A percentile compares a stretch with the other conserved stretches of the same genome.
phyloP scores from a whole-genome alignment of 257 asterid genomes.

The Jacaranda mimosifolia region DNA sequence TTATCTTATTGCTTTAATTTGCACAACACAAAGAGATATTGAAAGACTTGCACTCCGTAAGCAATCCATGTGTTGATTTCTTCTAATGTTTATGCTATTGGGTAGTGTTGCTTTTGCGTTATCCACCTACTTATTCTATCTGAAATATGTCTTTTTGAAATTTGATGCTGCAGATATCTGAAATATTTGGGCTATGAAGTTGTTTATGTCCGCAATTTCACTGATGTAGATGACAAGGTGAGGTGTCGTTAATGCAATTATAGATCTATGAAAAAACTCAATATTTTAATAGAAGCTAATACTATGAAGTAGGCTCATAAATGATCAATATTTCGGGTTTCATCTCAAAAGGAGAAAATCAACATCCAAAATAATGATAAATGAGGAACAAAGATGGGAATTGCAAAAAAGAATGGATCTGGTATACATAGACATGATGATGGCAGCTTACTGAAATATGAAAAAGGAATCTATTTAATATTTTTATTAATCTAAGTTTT shows the following conservation, averaged over 20 bases:
- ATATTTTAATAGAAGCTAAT: background rate
- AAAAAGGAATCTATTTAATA: background rate
- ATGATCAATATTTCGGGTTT: no score
- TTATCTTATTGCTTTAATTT: background rate
- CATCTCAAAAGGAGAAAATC: no score
- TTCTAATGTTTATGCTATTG: background rate
- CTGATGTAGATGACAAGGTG: constrained; percentile 96
- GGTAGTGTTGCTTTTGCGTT: constrained; percentile 11
- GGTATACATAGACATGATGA: no score
- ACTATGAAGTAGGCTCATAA: background rate
- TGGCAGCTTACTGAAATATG: no score
- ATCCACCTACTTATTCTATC: background rate
- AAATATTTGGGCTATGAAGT: constrained; percentile 82
- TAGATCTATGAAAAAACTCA: background rate
- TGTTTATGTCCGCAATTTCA: constrained; percentile 88
- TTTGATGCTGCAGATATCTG: constrained; percentile 60
- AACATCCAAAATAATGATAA: no score
- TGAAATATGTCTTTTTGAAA: constrained; percentile 10
- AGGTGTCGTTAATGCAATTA: constrained; percentile 32
- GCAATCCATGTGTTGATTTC: background rate
- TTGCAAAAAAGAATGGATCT: no score
- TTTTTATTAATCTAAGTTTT: background rate
- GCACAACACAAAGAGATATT: background rate
- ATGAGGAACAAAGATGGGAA: no score
- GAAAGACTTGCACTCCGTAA: constrained; percentile 5